Evolutionary conservation across 352 stramenopile genomes (phyloP), one percentile per base, ranked within the genome.

Genomic region (Phytopythium boreale): DNA sequence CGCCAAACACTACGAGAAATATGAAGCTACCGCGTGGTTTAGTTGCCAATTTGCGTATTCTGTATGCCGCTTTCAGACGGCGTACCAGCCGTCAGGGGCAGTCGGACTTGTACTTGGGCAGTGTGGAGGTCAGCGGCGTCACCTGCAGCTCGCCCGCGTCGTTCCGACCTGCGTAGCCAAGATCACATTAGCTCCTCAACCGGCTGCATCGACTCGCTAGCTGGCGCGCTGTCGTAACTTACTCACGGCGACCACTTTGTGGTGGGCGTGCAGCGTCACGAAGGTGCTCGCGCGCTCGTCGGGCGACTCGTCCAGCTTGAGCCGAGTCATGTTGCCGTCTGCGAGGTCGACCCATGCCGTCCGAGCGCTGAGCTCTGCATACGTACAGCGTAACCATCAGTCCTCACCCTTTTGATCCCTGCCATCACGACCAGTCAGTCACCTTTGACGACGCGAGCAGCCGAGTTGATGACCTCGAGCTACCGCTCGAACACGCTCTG

Each of bases 371-470:
- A 92, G 68, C 59, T 89, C 82, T 92, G 39, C 56, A 55, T 6
- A 50, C 34, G 34, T 15, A 46, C 55, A 31, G 0, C 5, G 59
- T 7, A 61, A 19, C 10, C 62, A 49, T 37, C 19, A 31, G 27
- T 8, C 37, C 60, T 24, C 10, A 39, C 22, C n/a, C 37, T 43
- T 53, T n/a, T n/a, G n/a, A n/a, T n/a, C n/a, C n/a, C n/a, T n/a
- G n/a, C n/a, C n/a, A n/a, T n/a, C n/a, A n/a, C n/a, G n/a, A n/a
- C n/a, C n/a, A n/a, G n/a, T n/a, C 7, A 34, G 39, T 3, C 51
- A 88, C 82, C 80, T 84, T 87, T 89, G 12, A 74, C 71, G 31
- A 82, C 49, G 31, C 71, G 81, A 29, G 76, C 69, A 9, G 83
- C 83, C 22, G 61, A 43, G 41, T 70, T 74, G 20, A 92, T 58